Evolutionary conservation across 169 alveolate genomes (phyloP), one percentile per base, ranked within the genome.

Genomic region (Pseudocohnilembus persalinus): DNA sequence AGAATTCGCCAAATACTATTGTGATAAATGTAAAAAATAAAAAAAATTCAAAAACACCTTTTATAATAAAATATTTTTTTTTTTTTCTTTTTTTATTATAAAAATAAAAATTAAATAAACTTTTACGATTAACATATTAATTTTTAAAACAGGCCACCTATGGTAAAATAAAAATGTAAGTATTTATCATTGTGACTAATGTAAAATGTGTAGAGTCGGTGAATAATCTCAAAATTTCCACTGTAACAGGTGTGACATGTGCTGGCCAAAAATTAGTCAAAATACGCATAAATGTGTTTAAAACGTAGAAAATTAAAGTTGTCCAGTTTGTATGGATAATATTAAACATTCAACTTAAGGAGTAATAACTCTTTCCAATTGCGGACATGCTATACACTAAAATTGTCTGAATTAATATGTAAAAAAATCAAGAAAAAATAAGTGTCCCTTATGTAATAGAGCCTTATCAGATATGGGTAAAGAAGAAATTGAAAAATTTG

Each of bases 151-250:
- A 49, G 68, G 68, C 68, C 68, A 49, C 68, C 68, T 49, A 20
- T 49, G 68, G 68, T 49, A 49, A 49, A 49, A 49, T 20, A 49
- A 20, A 49, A 49, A 49, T 1, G 28, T n/a, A 29, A 85, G 73
- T 24, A 74, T 85, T 26, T 85, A 78, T 73, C 89, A 85, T 78
- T 85, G 89, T n/a, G 83, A 85, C 20, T 28, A 78, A 25, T 85
- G 89, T n/a, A 85, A 85, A 29, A 85, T 85, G 89, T 85, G 89
- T 31, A 31, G 89, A 29, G 78, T 31, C 73, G 89, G 89, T 20
- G 49, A 11, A 24, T 34, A 79, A 35, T 81, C 33, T 29, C 24
- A n/a, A 25, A 68, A 72, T 68, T 73, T 78, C 79, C 89, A 85
- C 49, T 85, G 89, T n/a, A 32, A 85, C 29, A 29, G 20, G 27